Base-by-base conservation (phyloP, 2,329 filamentous ascomycete genomes). In the Colletotrichum theobromicola region DNA sequence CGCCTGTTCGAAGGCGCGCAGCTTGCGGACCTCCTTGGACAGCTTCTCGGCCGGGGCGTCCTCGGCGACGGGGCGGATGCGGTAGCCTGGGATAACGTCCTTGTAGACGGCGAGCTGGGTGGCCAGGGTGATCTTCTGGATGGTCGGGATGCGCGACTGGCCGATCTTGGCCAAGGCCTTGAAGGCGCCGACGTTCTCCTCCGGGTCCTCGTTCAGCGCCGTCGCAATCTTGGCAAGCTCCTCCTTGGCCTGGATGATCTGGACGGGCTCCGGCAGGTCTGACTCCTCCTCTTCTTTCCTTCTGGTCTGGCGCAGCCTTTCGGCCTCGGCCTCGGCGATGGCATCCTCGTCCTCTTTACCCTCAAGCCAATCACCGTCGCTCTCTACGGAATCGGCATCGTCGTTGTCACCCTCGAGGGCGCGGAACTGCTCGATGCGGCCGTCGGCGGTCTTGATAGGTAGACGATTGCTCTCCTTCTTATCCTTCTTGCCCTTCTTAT, bases 1-100 rank as follows among this genome's bases (percentile, higher is more conserved):
- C 24, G 94, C 91, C 83, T 98, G 95, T 83, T 99, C 97, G 82
- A 96, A 99, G 58, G 91, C 88, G 69, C 96, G 91, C 76, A 98
- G 85, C 78, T 92, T 93, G 80, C 94, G 92, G 37, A 98, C 95
- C 32, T 98, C 97, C 82, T 98, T 98, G 7, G 96, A 98, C 2
- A 98, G 86, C 83, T 97, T 97, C 77, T 93, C 93, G 72, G 90
- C 90, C 80, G 93, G 89, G 58, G 93, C 92, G 35, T 95, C 93
- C 75, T 97, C 95, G 1, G 90, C 88, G 5, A 95, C 87, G 2
- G 95, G 94, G 21, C 97, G 93, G 86, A 99, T 98, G 75, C 97
- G 91, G 83, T 99, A 99, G 26, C 97, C 97, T 0, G 97, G 97
- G 74, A 99, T 98, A 61, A 98, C 91, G 84, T 98, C 97, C 83